Evolutionary conservation across 1,284 basidiomycete species (phyloP), one percentile per base, ranked within the genome.

Genomic region (Irpex sp.): DNA sequence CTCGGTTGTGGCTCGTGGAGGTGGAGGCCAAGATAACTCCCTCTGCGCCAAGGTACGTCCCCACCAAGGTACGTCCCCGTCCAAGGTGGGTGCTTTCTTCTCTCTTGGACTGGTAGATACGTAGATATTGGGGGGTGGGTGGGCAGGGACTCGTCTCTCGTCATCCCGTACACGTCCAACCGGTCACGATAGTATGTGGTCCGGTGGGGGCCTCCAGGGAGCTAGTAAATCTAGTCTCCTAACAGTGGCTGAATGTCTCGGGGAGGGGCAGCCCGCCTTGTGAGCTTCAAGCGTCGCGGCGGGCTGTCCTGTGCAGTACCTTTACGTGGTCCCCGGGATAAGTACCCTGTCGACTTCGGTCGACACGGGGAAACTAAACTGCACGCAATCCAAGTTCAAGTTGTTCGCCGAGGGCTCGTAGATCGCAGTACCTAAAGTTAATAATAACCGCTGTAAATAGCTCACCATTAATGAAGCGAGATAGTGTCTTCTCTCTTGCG

Each of bases 301-400:
- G 17, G 49, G 49, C 49, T 51, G 49, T 51, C 49, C 49, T 19
- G 49, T 51, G 49, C 49, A 51, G 49, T 51, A 51, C 49, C 49
- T 51, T 51, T 51, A 51, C 49, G 49, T 51, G 49, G 49, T 51
- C 49, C 49, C 49, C 49, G 49, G 49, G 49, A 51, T 51, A 51
- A 51, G 49, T 51, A 51, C 49, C 49, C 19, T n/a, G 17, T 21
- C 15, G 40, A 9, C 15, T 15, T 9, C 8, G 3, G 15, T 9
- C 5, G 40, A 51, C 15, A 19, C 26, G 49, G 49, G 49, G 49
- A 51, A 51, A 51, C 49, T 21, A 51, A 51, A 51, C 49, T 51
- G 49, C 49, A 51, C 49, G 1, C 17, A 17, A 51, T 26, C 26
- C 26, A 26, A 26, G 26, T 26, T 26, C 26, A 26, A 26, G 26